Evolutionary conservation across 2,329 filamentous ascomycete species (phyloP).

Genomic region (Myriosclerotinia curreyana): DNA sequence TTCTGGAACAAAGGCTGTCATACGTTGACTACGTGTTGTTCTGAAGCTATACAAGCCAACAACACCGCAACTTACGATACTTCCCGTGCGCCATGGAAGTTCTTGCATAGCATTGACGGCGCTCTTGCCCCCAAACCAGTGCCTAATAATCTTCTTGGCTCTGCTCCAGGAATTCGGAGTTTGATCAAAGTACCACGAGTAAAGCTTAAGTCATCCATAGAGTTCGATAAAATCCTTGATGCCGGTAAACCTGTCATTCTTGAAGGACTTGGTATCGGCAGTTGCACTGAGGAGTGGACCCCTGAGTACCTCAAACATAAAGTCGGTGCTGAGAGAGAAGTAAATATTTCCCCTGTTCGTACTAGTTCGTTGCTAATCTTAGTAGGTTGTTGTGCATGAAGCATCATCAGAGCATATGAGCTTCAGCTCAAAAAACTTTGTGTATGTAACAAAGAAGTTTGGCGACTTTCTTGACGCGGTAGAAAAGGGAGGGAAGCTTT

Average conservation of each 20-base stretch:
- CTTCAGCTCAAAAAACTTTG: conserved; percentile 80
- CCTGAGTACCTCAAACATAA: conserved; percentile 62
- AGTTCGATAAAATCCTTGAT: conserved; percentile 60
- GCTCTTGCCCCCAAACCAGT: conserved; percentile 1
- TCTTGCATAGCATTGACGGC: conserved; percentile 28
- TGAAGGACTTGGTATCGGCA: conserved; percentile 61
- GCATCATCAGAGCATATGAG: conserved; percentile 66
- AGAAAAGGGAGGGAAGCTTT: conserved; percentile 59
- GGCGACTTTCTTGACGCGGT: conserved; percentile 62
- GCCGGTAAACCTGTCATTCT: conserved; percentile 63
- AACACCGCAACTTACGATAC: background rate
- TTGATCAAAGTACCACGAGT: conserved; percentile 50
- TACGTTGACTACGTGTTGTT: conserved; percentile 21
- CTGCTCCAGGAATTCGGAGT: background rate
- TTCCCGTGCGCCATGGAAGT: conserved; percentile 28
- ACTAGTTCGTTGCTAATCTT: conserved; percentile 25
- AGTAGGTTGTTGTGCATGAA: conserved; percentile 70
- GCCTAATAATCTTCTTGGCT: background rate
- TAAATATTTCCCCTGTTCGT: conserved; percentile 38
- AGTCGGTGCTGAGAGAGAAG: conserved; percentile 60
- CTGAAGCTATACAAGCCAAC: background rate
- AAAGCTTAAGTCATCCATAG: conserved; percentile 48
- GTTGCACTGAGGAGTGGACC: conserved; percentile 66
- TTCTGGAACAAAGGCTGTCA: conserved; percentile 67
- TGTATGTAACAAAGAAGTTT: conserved; percentile 67